Conservation (phyloP, 192 early-diverging fungal genomes). For the Backusella sp. region DNA sequence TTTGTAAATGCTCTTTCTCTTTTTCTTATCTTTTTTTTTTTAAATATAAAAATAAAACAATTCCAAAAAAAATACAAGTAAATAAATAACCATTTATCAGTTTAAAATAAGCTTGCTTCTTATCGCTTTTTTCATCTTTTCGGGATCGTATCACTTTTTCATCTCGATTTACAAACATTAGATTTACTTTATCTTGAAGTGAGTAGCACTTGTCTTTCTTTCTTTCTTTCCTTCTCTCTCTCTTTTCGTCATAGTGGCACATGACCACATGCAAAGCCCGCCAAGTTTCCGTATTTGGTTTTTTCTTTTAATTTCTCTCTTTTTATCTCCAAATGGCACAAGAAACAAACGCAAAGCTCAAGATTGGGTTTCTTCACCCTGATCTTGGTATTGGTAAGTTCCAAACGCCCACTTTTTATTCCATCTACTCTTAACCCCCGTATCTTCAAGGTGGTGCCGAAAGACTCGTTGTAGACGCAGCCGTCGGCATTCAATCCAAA, state of each 20-base stretch:
- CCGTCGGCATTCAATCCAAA: slow-evolving; percentile 69
- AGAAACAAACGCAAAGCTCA: slow-evolving; percentile 27
- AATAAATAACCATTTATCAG: no score
- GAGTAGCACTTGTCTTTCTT: not conserved
- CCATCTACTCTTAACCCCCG: no score
- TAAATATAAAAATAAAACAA: not conserved
- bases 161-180: not conserved
- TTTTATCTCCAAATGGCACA: not conserved
- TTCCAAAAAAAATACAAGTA: not conserved
- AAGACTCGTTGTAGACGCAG: slow-evolving; percentile 91
- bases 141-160: not conserved
- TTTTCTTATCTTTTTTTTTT: not conserved
- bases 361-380: slow-evolving; percentile 86
- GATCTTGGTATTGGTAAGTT: slow-evolving; percentile 86
- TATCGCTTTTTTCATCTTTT: not conserved
- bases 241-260: not conserved
- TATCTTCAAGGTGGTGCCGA: slow-evolving; percentile 78
- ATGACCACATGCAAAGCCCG: not conserved
- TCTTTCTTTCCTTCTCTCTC: not conserved
- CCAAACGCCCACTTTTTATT: not conserved
- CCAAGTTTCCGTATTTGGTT: not conserved
- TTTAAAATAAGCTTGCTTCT: no score
- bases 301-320: not conserved
- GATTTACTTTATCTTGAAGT: not conserved
- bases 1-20: not conserved